Conservation (phyloP, 2,329 filamentous ascomycete species). For the Calonectria henricotiae region DNA sequence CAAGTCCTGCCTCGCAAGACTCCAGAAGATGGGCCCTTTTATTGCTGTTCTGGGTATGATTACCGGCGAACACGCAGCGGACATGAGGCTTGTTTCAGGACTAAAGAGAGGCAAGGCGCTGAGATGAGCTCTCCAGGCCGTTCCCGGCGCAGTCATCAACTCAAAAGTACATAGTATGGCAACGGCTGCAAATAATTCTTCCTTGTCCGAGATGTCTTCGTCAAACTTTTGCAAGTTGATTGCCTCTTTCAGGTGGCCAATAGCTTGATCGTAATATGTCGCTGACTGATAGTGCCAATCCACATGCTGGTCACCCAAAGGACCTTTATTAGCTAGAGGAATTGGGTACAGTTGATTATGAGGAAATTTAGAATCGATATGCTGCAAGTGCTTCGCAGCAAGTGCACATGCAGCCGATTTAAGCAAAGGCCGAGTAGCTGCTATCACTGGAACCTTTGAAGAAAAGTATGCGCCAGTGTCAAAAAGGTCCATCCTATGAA, state of each 20-base stretch:
- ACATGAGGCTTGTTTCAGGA: slow-evolving; percentile 55
- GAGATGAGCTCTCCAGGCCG: slow-evolving; percentile 76
- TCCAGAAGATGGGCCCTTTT: slow-evolving; percentile 49
- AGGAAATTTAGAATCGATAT: background rate
- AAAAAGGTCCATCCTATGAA: slow-evolving; percentile 46
- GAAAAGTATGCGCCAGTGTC: slow-evolving; percentile 49
- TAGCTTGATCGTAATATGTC: slow-evolving; percentile 48
- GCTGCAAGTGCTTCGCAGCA: slow-evolving; percentile 44
- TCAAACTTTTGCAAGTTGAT: slow-evolving; percentile 58
- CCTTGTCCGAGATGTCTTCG: slow-evolving; percentile 51
- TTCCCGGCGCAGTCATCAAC: slow-evolving; percentile 76
- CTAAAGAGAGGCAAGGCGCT: slow-evolving; percentile 77
- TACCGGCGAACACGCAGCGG: slow-evolving; percentile 30
- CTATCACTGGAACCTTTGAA: slow-evolving; percentile 47
- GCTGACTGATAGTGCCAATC: slow-evolving; percentile 49
- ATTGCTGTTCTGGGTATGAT: slow-evolving; percentile 46
- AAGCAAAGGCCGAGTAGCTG: slow-evolving; percentile 39
- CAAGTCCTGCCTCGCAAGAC: slow-evolving; percentile 45
- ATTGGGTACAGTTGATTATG: background rate
- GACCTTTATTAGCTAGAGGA: background rate
- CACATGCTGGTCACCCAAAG: background rate
- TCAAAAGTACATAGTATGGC: slow-evolving; percentile 80
- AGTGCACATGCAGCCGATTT: slow-evolving; percentile 48
- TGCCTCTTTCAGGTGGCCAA: slow-evolving; percentile 39
- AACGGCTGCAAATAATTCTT: slow-evolving; percentile 74